These are phyloP conservation scores for Macrolepiota albuminosa DNA, from an alignment of 768 basidiomycete species.

Conservation along the genomic window DNA sequence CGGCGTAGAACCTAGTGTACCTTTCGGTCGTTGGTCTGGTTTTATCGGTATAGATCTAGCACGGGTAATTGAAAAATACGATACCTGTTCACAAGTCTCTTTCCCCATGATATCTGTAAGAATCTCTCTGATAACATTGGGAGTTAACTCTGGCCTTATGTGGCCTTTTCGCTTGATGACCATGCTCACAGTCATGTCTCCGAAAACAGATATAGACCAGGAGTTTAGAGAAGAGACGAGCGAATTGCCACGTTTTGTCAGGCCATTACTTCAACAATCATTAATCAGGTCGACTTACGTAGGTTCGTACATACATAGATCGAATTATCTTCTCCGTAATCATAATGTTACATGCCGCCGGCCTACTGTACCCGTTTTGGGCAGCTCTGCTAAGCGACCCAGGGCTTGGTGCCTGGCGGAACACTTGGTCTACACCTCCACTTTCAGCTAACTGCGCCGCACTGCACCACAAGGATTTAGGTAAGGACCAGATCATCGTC, in stretches of 20 bases:
- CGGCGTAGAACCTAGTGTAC: background rate
- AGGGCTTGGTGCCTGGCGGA: background rate
- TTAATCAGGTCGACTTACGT: too few species aligned
- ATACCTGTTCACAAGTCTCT: background rate
- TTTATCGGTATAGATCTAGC: background rate
- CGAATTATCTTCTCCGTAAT: too few species aligned
- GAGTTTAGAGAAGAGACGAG: background rate
- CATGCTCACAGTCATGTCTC: background rate
- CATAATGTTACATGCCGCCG: too few species aligned
- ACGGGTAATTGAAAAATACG: background rate
- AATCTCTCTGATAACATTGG: background rate
- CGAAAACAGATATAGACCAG: background rate
- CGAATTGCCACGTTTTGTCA: background rate
- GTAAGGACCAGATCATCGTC: background rate
- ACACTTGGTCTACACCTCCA: background rate
- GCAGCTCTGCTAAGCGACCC: background rate
- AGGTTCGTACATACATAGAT: too few species aligned
- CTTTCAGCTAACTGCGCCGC: background rate
- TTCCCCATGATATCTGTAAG: too few species aligned
- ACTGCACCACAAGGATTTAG: background rate
- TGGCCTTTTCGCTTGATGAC: background rate
- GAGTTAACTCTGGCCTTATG: background rate
- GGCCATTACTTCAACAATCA: too few species aligned
- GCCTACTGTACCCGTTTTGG: background rate
- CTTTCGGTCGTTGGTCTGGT: background rate